Base-by-base conservation (phyloP, 108 stramenopile species). In the Skeletonema menzelii region DNA sequence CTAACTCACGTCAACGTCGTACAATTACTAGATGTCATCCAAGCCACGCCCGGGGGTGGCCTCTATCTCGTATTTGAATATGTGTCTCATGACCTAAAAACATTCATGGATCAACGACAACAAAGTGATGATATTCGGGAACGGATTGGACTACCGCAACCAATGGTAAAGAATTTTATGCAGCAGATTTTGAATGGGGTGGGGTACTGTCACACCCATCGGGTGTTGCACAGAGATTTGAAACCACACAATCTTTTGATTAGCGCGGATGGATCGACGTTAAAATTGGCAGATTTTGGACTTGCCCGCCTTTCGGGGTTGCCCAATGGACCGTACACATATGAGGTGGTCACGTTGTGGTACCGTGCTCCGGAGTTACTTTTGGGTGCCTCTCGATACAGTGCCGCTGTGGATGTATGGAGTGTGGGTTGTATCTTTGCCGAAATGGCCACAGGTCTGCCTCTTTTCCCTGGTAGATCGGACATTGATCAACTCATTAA, bases 261-360 rank as follows among this genome's bases (percentile, higher is more conserved):
- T 65, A 83, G 87, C 40, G 87, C 79, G 6, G 91, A 93, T 56
- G 91, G 89, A 40, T 85, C 83, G 42, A 86, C 84, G 28, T 85
- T 98, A 34, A 98, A 98, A 86, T 83, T 99, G 13, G 97, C 97
- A 27, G 99, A 99, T 75, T 97, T 99, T 78, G 99, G 98, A 32
- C 82, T 98, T 24, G 99, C 99, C 27, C 86, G 98, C 13, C 69
- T 95, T 27, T 93, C 95, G 37, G 90, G 82, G 24, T 87, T 88
- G 59, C 96, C 88, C 13, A 91, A 85, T 69, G 83, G 90, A 17
- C 88, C 90, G 0, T 92, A 95, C 75, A 97, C 97, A 8, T 88
- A 87, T 66, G 88, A 96, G 62, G 97, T 99, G 34, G 98, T 98
- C 20, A 99, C 98, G 12, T 84, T 98, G 15, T 98, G 98, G 97